These are phyloP conservation scores for Licmophora abbreviata DNA, from an alignment of 108 stramenopile genomes.

Conservation along the genomic window DNA sequence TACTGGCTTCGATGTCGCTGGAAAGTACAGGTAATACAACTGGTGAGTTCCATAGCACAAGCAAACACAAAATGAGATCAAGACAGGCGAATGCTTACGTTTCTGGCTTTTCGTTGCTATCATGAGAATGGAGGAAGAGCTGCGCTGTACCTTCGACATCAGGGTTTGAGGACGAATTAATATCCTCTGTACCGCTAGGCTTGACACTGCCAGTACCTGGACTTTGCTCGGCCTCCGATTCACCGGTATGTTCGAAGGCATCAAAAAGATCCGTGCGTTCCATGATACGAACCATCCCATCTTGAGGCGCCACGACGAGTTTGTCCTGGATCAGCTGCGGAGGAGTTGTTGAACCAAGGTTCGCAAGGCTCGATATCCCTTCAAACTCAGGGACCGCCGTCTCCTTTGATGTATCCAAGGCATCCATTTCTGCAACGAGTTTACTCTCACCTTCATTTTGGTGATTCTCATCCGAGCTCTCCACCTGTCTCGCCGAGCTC, in stretches of 20 bases:
- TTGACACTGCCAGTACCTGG: no score
- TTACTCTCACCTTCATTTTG: background rate
- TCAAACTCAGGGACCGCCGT: no score
- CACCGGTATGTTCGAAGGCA: no score
- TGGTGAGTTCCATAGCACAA: background rate
- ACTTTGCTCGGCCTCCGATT: no score
- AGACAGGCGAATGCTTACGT: background rate
- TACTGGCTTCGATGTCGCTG: background rate
- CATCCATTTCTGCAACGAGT: background rate
- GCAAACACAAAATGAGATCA: background rate
- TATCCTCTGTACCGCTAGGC: no score
- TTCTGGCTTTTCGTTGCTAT: background rate
- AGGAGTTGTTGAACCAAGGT: background rate
- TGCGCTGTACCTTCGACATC: background rate
- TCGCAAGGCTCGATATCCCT: no score
- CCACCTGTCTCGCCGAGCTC: background rate
- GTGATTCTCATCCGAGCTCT: background rate
- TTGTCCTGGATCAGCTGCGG: background rate
- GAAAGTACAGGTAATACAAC: background rate
- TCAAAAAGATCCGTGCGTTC: no score
- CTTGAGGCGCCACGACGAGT: no score
- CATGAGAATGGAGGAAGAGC: no score
- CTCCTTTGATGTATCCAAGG: no score
- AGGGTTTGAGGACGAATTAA: background rate
- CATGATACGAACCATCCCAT: no score